These are phyloP conservation scores for Cubamyces sp. DNA, from an alignment of 768 basidiomycete genomes.

Conservation along the genomic window DNA sequence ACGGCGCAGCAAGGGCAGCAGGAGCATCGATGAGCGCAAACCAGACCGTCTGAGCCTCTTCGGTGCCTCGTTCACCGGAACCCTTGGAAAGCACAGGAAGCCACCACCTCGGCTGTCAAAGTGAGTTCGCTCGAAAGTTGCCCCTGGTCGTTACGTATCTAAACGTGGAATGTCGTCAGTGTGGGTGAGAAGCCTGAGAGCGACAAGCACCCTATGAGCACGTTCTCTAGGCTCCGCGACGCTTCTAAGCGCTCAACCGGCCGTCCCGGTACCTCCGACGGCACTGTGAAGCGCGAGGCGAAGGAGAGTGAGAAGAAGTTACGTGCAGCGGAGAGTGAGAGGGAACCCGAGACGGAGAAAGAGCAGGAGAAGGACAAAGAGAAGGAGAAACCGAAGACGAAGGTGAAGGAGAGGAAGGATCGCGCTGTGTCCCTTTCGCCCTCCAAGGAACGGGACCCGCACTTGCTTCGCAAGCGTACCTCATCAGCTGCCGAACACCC, in stretches of 20 bases:
- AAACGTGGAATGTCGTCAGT: slow-evolving; percentile 30
- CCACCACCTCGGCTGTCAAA: slow-evolving; percentile 75
- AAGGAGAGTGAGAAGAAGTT: slow-evolving; percentile 28
- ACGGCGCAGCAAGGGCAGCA: slow-evolving; percentile 50
- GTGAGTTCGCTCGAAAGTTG: slow-evolving; percentile 44
- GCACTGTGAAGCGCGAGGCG: slow-evolving; percentile 30
- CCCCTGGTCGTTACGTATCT: slow-evolving; percentile 18
- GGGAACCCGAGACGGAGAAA: slow-evolving; percentile 25
- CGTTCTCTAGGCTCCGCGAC: slow-evolving; percentile 35
- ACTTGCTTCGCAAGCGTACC: slow-evolving; percentile 61
- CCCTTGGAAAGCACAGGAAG: slow-evolving; percentile 74
- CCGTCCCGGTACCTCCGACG: slow-evolving; percentile 48
- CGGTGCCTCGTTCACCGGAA: slow-evolving; percentile 62
- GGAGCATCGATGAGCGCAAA: slow-evolving; percentile 52
- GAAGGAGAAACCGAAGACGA: slow-evolving; percentile 32
- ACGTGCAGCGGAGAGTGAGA: slow-evolving; percentile 15
- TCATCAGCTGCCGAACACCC: slow-evolving; percentile 28
- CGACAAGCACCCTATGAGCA: slow-evolving; percentile 42
- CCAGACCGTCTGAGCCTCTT: slow-evolving; percentile 82
- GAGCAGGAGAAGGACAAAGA: slow-evolving; percentile 21
- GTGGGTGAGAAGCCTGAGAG: slow-evolving; percentile 41
- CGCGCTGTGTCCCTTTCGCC: slow-evolving; percentile 27
- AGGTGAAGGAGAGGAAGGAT: slow-evolving; percentile 31
- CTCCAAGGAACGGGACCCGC: slow-evolving; percentile 39
- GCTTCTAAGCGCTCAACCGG: slow-evolving; percentile 44